Percentiles rank a stretch among this genome's conserved stretches.
These are phyloP conservation scores for Juglanconis oblonga DNA, from an alignment of 2,329 filamentous ascomycete species.

Conservation along the genomic window DNA sequence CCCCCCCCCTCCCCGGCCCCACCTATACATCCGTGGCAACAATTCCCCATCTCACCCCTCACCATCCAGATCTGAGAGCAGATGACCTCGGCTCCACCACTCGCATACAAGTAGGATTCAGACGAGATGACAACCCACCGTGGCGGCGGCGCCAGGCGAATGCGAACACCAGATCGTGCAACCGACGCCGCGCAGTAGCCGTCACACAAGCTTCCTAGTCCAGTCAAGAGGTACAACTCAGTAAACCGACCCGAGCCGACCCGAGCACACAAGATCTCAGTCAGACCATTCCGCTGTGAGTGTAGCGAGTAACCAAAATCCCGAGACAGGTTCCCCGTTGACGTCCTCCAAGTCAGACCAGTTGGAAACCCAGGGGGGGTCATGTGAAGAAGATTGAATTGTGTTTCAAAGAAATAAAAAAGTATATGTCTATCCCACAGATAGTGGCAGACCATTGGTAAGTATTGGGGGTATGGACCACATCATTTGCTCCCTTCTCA, in stretches of 20 bases:
- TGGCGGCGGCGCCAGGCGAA: no score
- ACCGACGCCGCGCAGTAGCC: neutral
- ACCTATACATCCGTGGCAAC: no score
- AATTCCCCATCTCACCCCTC: no score
- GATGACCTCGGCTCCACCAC: no score
- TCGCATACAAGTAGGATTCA: no score
- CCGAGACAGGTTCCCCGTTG: neutral
- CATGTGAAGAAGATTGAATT: slow-evolving; percentile 16
- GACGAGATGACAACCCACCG: neutral
- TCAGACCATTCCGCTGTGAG: neutral
- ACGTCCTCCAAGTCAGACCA: no score
- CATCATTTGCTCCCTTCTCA: neutral
- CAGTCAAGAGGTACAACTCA: neutral
- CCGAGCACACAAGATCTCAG: neutral
- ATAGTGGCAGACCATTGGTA: neutral
- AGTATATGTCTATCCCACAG: slow-evolving; percentile 18
- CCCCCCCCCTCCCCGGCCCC: no score
- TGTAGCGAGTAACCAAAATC: neutral
- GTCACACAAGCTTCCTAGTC: neutral
- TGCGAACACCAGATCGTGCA: neutral
- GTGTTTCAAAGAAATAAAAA: slow-evolving; percentile 15
- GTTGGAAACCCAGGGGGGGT: neutral
- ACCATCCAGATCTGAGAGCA: no score
- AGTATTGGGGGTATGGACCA: neutral
- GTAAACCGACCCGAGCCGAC: neutral